Base-by-base conservation (phyloP, 306 rosid species). In the Betula pendula region DNA sequence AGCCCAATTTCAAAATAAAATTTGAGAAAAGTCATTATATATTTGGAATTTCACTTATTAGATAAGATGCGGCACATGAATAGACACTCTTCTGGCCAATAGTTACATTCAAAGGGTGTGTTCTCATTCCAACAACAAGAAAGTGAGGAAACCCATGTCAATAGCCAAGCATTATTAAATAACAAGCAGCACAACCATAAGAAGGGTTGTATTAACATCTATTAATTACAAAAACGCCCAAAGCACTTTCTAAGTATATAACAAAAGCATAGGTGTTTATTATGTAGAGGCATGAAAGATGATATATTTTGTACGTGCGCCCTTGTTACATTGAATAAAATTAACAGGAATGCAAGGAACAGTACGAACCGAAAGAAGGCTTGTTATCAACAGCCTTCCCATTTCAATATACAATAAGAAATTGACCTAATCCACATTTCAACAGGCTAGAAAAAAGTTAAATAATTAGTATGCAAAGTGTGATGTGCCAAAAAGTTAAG, bases 171-270 rank as follows among this genome's bases (percentile, higher is more conserved):
- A 56, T 24, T 10, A 56, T 56, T 24, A 12, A 38, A 68, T 47
- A 63, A 29, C 4, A n/a, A 47, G 45, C 24, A 70, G 42, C 20
- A 25, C 5, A 60, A 19, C 14, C 49, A 33, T 42, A 49, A 53
- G 12, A 58, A 62, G 72, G 44, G 24, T 24, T 62, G 24, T 33
- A 20, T 29, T 55, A 4, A 29, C 29, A 31, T 24, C 24, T 43
- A 66, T 66, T 68, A 27, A 70, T 63, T 59, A 47, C 49, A 58
- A 73, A n/a, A 33, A 59, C 42, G 45, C 16, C 52, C 74, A 68
- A 47, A 19, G 51, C 58, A 38, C 22, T 24, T 58, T 51, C 51
- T 40, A 11, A 0, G 55, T 24, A 22, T 11, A 56, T 13, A 38
- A 38, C 42, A 38, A 38, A 38, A 38, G 42, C 42, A 38, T 38